These are phyloP conservation scores for Misopates orontium DNA, from an alignment of 257 asterid genomes.

Conservation along the genomic window DNA sequence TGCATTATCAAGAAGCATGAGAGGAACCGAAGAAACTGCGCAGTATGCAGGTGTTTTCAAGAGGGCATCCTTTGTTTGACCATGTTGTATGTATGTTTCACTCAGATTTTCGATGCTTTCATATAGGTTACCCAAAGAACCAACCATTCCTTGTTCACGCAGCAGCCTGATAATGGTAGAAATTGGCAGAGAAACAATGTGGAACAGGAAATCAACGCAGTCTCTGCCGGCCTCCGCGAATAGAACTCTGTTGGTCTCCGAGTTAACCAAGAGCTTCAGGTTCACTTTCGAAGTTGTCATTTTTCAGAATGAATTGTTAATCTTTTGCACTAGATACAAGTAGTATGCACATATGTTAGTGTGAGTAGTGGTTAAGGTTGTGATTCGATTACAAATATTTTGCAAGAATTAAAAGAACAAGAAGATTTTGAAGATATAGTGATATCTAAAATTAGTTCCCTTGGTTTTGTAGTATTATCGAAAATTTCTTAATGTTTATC, in stretches of 20 bases:
- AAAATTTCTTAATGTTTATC: no score
- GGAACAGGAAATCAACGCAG: slow-evolving; percentile 42
- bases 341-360: no score
- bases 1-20: slow-evolving; percentile 4
- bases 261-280: slow-evolving; percentile 47
- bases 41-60: slow-evolving; percentile 24
- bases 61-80: slow-evolving; percentile 25
- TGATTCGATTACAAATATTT: no score
- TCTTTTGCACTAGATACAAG: no score
- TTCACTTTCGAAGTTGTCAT: no score
- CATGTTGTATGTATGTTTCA: slow-evolving; percentile 22
- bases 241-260: slow-evolving; percentile 17
- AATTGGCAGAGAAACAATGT: slow-evolving; percentile 35
- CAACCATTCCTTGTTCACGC: slow-evolving; percentile 26
- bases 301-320: no score
- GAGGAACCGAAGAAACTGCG: slow-evolving; percentile 19
- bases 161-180: slow-evolving; percentile 26
- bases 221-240: slow-evolving; percentile 47
- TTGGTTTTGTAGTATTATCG: no score
- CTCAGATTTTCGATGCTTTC: slow-evolving; percentile 26
- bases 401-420: no score
- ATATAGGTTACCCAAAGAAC: slow-evolving; percentile 27
- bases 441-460: no score
- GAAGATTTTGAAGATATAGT: no score
- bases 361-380: no score